Evolutionary conservation across 495 filamentous ascomycete species (phyloP).

Genomic region (Daldinia childiae): DNA sequence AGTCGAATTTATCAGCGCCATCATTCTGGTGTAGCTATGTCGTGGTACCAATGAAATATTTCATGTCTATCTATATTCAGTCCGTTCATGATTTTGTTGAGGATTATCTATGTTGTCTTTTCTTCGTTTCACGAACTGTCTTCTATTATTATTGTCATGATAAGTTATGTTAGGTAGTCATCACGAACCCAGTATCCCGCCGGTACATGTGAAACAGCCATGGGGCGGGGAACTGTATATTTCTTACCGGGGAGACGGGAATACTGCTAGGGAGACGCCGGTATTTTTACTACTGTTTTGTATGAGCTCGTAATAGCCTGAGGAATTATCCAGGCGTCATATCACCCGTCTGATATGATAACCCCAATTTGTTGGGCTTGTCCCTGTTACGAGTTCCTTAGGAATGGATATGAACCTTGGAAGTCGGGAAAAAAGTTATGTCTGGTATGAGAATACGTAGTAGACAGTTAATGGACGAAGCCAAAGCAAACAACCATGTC

Average conservation of each 20-base stretch:
- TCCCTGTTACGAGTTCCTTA: constrained; percentile 6
- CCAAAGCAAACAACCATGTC: constrained; percentile 35
- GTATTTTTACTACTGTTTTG: constrained; percentile 10
- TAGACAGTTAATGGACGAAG: constrained; percentile 6
- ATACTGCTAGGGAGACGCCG: background rate
- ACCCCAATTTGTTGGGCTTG: constrained; percentile 12
- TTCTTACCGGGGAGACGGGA: constrained; percentile 10
- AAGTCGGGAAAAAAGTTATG: constrained; percentile 7
- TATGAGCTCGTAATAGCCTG: constrained; percentile 14
- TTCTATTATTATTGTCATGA: background rate
- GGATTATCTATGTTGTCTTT: constrained; percentile 6
- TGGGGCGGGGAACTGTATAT: background rate
- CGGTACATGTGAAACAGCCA: constrained; percentile 5
- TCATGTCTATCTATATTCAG: background rate
- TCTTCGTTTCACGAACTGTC: background rate
- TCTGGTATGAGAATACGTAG: constrained; percentile 16
- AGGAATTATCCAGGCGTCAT: constrained; percentile 21
- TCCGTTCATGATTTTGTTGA: background rate
- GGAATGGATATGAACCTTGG: constrained; percentile 39
- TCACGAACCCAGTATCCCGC: background rate
- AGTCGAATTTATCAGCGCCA: background rate
- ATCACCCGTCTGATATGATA: constrained; percentile 14
- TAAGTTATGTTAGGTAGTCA: background rate
- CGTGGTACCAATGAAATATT: background rate
- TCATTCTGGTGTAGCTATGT: background rate